Evolutionary conservation across 495 filamentous ascomycete genomes (phyloP).

Genomic region (Aspergillus indologenus): DNA sequence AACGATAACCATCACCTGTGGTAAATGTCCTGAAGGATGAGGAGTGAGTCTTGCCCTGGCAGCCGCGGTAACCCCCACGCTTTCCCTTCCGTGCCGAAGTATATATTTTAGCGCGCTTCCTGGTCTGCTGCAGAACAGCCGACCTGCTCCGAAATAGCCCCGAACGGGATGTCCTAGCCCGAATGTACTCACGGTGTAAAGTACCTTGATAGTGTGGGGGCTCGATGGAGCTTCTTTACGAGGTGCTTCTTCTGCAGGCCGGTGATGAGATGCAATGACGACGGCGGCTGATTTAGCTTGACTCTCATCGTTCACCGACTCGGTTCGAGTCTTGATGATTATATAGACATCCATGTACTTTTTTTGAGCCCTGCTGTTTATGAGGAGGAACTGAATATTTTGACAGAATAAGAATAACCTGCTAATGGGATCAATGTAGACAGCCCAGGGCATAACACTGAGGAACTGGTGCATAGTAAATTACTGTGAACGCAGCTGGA

Average conservation of each 20-base stretch:
- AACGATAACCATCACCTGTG: no score
- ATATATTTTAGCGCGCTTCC: neutral
- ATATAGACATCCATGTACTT: no score
- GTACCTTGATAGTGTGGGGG: neutral
- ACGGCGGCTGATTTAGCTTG: neutral
- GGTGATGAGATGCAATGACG: neutral
- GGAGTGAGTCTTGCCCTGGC: no score
- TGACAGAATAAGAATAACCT: no score
- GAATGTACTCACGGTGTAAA: neutral
- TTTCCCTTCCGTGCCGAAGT: neutral
- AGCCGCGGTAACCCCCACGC: neutral
- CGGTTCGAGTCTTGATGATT: no score
- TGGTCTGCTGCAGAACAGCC: neutral
- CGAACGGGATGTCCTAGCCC: neutral
- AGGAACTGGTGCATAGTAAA: no score
- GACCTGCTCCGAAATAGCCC: neutral
- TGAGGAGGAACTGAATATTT: no score
- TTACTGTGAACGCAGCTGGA: no score
- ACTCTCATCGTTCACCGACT: neutral
- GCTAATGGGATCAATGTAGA: no score
- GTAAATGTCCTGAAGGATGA: no score
- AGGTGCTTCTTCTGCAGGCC: neutral
- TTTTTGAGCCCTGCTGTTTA: no score
- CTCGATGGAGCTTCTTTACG: neutral
- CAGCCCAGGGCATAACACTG: no score